Evolutionary conservation across 495 filamentous ascomycete species (phyloP).

Genomic region (Neurospora hispaniola): DNA sequence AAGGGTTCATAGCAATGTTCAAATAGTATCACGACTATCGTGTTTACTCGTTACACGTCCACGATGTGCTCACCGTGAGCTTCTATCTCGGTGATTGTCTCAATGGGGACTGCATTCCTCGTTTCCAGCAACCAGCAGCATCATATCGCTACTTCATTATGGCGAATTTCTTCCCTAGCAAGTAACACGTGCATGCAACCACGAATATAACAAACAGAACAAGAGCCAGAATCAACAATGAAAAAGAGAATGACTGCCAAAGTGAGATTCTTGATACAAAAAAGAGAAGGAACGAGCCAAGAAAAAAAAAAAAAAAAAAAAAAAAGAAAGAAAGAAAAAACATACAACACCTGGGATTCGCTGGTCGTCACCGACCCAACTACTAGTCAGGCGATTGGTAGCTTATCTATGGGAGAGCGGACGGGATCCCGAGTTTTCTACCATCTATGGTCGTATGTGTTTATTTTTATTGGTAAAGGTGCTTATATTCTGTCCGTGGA

Average conservation of each 20-base stretch:
- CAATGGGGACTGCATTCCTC: not conserved
- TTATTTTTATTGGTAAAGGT: too few species aligned
- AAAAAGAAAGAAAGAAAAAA: not conserved
- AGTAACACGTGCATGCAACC: too few species aligned
- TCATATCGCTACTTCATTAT: too few species aligned
- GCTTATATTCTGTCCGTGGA: too few species aligned
- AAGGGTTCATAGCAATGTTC: not conserved
- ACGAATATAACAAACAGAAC: too few species aligned
- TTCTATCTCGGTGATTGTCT: not conserved
- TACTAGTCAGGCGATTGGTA: conserved; percentile 25
- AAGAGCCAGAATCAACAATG: too few species aligned
- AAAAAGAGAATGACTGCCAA: too few species aligned
- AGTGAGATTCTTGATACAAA: too few species aligned
- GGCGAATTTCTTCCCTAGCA: too few species aligned
- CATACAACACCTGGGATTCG: conserved; percentile 20
- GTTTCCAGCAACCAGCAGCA: too few species aligned
- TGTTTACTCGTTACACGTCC: not conserved
- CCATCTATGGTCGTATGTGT: conserved; percentile 35
- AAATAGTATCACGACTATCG: not conserved
- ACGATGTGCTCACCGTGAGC: not conserved
- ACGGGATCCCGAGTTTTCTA: conserved; percentile 40
- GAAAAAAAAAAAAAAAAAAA: not conserved
- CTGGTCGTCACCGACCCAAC: conserved; percentile 39
- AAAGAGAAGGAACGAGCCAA: too few species aligned
- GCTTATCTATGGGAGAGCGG: conserved; percentile 36